phyloP scores from a whole-genome alignment of 1,284 basidiomycete genomes.

The Trichosporon asahii region DNA sequence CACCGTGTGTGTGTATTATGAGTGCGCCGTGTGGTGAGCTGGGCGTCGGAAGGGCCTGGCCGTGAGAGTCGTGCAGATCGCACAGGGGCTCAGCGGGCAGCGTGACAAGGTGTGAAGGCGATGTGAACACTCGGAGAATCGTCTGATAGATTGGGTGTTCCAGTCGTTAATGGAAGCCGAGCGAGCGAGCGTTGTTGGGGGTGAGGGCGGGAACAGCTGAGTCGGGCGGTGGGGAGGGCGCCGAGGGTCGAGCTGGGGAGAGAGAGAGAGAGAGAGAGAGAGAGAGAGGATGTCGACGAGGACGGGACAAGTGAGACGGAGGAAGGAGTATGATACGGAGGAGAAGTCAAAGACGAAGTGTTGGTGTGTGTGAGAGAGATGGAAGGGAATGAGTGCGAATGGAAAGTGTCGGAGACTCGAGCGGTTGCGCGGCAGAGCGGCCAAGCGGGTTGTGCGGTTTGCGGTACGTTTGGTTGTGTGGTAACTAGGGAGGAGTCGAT shows the following conservation, averaged over 20 bases:
- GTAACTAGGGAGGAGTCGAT: background rate
- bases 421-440: background rate
- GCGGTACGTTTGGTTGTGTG: background rate
- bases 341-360: background rate
- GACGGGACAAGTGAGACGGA: background rate
- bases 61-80: background rate
- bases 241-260: background rate
- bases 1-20: background rate
- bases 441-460: background rate
- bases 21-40: background rate
- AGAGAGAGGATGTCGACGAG: background rate
- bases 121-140: conserved; percentile 1
- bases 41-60: background rate
- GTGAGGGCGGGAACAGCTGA: background rate
- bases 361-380: conserved; percentile 1
- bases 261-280: background rate
- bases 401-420: conserved; percentile 1
- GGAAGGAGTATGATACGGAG: background rate
- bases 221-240: background rate
- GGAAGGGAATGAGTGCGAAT: conserved; percentile 2
- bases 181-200: background rate
- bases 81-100: background rate
- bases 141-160: background rate
- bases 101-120: background rate
- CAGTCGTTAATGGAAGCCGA: background rate